Base-by-base conservation (phyloP, 805 yeast genomes). In the Candida stauntonica region DNA sequence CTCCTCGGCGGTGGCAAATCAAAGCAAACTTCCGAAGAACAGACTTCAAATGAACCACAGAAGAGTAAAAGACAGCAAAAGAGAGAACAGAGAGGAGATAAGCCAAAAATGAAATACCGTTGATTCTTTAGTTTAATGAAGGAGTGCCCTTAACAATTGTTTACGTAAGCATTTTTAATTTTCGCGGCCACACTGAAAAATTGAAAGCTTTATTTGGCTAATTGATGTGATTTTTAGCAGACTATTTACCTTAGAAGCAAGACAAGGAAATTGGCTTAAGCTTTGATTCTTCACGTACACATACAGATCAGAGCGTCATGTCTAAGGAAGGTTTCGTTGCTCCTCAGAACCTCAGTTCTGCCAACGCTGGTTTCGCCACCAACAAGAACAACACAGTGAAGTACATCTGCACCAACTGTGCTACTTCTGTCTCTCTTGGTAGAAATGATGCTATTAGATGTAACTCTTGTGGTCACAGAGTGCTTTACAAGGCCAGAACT, bases 381-480 rank as follows among this genome's bases (percentile, higher is more conserved):
- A 70, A 79, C 43, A 79, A 81, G 60, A 78, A 81, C 42, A 81
- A 81, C 55, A 95, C 96, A 40, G 93, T 88, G 53, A 86, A 84
- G 57, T 91, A 91, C 67, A 81, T 88, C 60, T 91, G 99, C 66
- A 96, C 98, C 31, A 93, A 87, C 69, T 93, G 99, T 67, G 95
- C 97, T 7, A 77, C 89, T 39, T 80, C 82, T 38, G 83, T 89
- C 52, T 79, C 95, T 3, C 75, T 93, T 51, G 81, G 87, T 38
- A 87, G 91, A 67, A 86, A 85, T 52, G 99, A 93, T 63, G 95
- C 98, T 21, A 95, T 93, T 48, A 85, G 98, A 70, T 93, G 99
- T 69, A 89, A 88, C 67, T 95, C 89, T 53, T 93, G 99, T 67
- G 99, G 99, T 47, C 98, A 93, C 69, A 83, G 99, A 68, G 97